Conservation (phyloP, 2,329 filamentous ascomycete species). For the Tothia fuscella region DNA sequence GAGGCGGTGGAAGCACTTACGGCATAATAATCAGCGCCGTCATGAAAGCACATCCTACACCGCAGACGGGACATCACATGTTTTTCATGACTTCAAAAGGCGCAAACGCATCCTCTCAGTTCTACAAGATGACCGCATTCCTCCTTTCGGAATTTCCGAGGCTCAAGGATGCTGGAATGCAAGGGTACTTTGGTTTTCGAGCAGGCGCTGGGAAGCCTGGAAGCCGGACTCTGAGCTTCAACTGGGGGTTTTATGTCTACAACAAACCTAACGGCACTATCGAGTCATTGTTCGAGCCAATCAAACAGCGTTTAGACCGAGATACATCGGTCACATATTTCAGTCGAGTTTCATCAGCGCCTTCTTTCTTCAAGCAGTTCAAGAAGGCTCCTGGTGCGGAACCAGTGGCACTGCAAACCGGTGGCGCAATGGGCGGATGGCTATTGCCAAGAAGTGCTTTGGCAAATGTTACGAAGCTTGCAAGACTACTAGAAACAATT, state of each 20-base stretch:
- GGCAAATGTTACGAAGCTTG: not conserved
- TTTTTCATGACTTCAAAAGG: not conserved
- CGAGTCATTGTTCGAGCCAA: not conserved
- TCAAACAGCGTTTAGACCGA: not conserved
- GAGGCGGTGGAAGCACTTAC: constrained; percentile 14
- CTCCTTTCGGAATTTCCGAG: constrained; percentile 6
- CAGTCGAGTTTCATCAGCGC: not conserved
- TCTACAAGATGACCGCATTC: not conserved
- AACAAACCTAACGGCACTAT: not conserved
- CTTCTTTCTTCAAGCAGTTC: constrained; percentile 3
- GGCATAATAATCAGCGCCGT: constrained; percentile 24
- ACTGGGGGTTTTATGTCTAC: constrained; percentile 1
- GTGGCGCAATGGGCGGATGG: not conserved
- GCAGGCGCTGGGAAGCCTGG: not conserved
- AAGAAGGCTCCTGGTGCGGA: not conserved
- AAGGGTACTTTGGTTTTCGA: constrained; percentile 2
- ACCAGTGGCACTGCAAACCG: not conserved
- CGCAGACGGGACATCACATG: not conserved
- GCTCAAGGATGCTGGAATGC: constrained; percentile 6
- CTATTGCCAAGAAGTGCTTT: constrained; percentile 1
- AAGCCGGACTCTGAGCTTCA: not conserved
- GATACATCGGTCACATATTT: not conserved
- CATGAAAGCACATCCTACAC: constrained; percentile 17
- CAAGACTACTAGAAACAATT: not conserved
- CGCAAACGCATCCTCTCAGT: not conserved